Evolutionary conservation across 2,329 filamentous ascomycete species (phyloP).

Genomic region (Calonectria multiphialidica): DNA sequence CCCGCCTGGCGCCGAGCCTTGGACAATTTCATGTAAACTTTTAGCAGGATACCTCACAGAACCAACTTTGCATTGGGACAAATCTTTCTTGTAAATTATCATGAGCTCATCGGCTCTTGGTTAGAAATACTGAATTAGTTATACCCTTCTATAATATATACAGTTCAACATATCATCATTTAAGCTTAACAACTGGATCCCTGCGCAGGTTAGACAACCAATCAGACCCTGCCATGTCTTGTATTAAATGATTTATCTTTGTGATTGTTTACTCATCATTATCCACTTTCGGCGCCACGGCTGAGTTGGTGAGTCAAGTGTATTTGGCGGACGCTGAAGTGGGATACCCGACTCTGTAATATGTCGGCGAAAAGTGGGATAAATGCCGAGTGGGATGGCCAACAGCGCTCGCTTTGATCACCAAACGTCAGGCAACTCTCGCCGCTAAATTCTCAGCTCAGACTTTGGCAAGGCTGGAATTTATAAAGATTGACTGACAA

Average conservation of each 20-base stretch:
- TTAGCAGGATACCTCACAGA: background rate
- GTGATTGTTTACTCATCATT: background rate
- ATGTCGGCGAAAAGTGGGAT: conserved; percentile 10
- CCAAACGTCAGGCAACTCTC: background rate
- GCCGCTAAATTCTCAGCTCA: background rate
- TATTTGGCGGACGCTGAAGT: background rate
- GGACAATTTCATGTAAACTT: conserved; percentile 49
- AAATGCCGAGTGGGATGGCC: conserved; percentile 13
- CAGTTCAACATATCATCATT: background rate
- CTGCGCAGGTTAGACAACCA: background rate
- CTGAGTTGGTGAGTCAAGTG: background rate
- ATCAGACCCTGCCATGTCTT: background rate
- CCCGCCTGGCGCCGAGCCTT: conserved; percentile 59
- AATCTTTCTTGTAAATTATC: background rate
- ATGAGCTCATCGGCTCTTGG: background rate
- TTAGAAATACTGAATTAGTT: conserved; percentile 7
- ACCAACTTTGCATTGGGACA: background rate
- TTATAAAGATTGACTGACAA: background rate
- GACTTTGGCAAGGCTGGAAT: background rate
- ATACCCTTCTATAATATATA: conserved; percentile 2
- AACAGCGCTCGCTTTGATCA: no score
- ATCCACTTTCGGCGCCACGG: background rate
- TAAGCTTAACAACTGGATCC: no score
- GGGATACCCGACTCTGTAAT: conserved; percentile 8
- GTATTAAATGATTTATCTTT: background rate